Percentiles rank a stretch among this genome's conserved stretches.
Evolutionary conservation across 371 early-diverging fungal species (phyloP).

Genomic region (Choanephora cucurbitarum): DNA sequence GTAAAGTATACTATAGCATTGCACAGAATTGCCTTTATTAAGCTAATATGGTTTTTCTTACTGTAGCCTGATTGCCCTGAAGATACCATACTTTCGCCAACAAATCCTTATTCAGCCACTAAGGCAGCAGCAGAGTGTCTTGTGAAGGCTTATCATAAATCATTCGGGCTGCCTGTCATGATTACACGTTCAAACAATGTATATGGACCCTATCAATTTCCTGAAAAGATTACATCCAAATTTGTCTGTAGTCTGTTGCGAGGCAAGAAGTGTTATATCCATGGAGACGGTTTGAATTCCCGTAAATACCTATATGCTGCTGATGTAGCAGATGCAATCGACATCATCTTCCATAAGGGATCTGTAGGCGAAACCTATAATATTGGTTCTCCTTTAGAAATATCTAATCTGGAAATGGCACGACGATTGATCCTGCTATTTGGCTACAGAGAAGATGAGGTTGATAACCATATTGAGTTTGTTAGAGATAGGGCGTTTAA

Average conservation of each 20-base stretch:
- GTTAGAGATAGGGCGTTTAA: constrained; percentile 84
- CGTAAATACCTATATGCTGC: constrained; percentile 80
- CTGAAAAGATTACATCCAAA: constrained; percentile 89
- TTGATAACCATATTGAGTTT: constrained; percentile 59
- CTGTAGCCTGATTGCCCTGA: constrained; percentile 70
- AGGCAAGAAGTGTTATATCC: constrained; percentile 69
- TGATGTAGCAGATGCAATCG: constrained; percentile 79
- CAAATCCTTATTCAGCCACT: constrained; percentile 89
- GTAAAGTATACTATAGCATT: no score
- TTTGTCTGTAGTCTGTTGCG: constrained; percentile 76
- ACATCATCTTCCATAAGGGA: constrained; percentile 69
- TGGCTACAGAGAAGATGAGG: constrained; percentile 38
- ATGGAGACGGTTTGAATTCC: constrained; percentile 80
- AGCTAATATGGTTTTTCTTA: background rate
- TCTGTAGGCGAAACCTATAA: constrained; percentile 80
- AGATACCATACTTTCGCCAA: constrained; percentile 71
- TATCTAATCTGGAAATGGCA: constrained; percentile 75
- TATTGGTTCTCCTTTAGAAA: constrained; percentile 78
- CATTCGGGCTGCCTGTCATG: constrained; percentile 80
- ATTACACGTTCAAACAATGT: constrained; percentile 87
- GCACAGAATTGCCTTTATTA: no score
- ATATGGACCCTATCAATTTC: constrained; percentile 86
- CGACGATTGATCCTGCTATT: constrained; percentile 60
- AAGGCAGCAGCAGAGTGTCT: constrained; percentile 90
- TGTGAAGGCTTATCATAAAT: constrained; percentile 79